Conservation (phyloP, 805 yeast genomes). For the Cyberlindnera xylosilytica region DNA sequence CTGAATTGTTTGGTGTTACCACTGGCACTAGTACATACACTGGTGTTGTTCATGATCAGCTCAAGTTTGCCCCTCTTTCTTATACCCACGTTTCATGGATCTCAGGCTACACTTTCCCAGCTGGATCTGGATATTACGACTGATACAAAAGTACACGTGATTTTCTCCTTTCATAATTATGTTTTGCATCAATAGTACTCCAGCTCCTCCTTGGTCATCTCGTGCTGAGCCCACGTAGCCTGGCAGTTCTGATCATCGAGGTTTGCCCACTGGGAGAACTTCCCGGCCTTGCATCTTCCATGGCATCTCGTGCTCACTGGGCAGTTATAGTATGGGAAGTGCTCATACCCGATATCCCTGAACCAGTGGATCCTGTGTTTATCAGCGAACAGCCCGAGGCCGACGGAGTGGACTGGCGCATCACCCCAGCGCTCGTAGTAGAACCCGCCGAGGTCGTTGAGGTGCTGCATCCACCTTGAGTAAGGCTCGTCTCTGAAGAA, state of each 20-base stretch:
- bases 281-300: constrained; percentile 49
- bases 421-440: constrained; percentile 94
- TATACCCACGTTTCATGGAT: neutral
- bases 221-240: constrained; percentile 61
- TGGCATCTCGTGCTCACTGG: constrained; percentile 56
- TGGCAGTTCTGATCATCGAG: constrained; percentile 71
- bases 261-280: constrained; percentile 48
- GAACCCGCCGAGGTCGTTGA: constrained; percentile 74
- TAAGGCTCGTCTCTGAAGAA: constrained; percentile 72
- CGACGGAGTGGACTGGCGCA: constrained; percentile 85
- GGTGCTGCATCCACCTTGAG: constrained; percentile 53
- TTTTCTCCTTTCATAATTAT: neutral
- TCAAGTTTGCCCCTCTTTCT: too few species aligned
- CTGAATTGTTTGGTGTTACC: too few species aligned
- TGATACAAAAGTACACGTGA: neutral
- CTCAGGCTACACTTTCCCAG: too few species aligned
- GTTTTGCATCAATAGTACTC: constrained; percentile 19
- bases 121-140: neutral
- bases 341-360: constrained; percentile 76
- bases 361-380: constrained; percentile 78
- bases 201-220: constrained; percentile 32
- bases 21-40: too few species aligned
- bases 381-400: constrained; percentile 68
- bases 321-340: constrained; percentile 73
- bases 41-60: too few species aligned